Conservation (phyloP, 305 asterid species). For the Rubia peregrina region DNA sequence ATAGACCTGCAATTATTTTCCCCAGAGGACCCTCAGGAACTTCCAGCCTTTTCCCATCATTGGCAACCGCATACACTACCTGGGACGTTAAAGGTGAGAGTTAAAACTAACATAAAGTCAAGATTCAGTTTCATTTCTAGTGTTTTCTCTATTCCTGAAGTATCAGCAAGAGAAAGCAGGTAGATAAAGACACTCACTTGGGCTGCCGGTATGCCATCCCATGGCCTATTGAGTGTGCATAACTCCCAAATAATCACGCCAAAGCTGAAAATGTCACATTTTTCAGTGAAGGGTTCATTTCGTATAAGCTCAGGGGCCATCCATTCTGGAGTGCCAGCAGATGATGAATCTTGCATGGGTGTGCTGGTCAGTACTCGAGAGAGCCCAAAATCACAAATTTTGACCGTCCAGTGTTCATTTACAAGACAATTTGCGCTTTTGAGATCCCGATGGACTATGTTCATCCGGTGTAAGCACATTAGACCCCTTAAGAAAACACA, state of each 20-base stretch:
- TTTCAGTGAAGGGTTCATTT: slow-evolving; percentile 78
- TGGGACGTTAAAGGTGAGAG: slow-evolving; percentile 18
- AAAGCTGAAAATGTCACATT: slow-evolving; percentile 93
- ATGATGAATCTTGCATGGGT: slow-evolving; percentile 60
- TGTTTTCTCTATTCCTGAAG: not conserved
- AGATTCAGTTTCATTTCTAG: not conserved
- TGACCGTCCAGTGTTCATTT: slow-evolving; percentile 89
- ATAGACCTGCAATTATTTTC: slow-evolving; percentile 66
- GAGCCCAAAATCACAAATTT: slow-evolving; percentile 97
- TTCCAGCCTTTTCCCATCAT: slow-evolving; percentile 78
- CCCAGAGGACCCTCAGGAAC: slow-evolving; percentile 90
- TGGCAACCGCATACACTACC: slow-evolving; percentile 89
- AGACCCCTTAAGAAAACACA: slow-evolving; percentile 47
- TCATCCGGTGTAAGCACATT: slow-evolving; percentile 98
- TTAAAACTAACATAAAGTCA: not conserved
- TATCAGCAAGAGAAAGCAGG: not conserved
- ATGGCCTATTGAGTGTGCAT: slow-evolving; percentile 78
- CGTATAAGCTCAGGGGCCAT: slow-evolving; percentile 99
- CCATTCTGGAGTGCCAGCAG: slow-evolving; percentile 99
- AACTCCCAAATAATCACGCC: slow-evolving; percentile 99
- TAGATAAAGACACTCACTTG: slow-evolving; percentile 1
- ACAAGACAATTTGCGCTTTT: slow-evolving; percentile 97
- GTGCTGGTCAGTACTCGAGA: slow-evolving; percentile 62
- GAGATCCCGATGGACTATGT: slow-evolving; percentile 89
- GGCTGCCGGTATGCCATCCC: slow-evolving; percentile 65